phyloP scores from a whole-genome alignment of 306 rosid genomes.

The Vicia faba region DNA sequence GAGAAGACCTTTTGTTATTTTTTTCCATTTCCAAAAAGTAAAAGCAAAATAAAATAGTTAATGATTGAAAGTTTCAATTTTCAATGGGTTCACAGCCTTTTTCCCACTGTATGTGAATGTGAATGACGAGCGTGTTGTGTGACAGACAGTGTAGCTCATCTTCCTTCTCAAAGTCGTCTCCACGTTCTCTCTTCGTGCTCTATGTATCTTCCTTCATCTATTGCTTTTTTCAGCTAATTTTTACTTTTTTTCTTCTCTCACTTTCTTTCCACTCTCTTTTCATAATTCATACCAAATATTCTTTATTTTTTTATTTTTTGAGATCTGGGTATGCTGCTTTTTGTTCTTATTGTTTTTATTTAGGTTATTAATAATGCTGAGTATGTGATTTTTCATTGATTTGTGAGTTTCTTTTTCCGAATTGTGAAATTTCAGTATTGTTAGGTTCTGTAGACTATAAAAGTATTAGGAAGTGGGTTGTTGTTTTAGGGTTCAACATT shows the following conservation, averaged over 20 bases:
- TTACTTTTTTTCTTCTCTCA: not conserved
- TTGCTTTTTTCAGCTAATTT: not conserved
- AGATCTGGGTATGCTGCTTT: slow-evolving; percentile 16
- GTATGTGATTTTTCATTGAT: not conserved
- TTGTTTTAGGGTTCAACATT: slow-evolving; percentile 20
- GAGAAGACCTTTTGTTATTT: too few relatives aligned
- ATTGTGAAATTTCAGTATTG: slow-evolving; percentile 29
- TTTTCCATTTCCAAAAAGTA: not conserved
- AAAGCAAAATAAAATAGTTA: not conserved
- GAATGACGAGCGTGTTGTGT: not conserved
- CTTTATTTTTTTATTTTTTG: not conserved
- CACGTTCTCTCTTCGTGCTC: slow-evolving; percentile 9
- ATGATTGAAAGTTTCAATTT: not conserved
- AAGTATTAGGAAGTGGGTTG: slow-evolving; percentile 34
- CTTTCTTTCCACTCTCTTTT: not conserved
- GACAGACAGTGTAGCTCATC: not conserved
- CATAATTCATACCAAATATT: not conserved
- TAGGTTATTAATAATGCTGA: too few relatives aligned
- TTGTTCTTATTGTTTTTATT: not conserved
- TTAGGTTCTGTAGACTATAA: slow-evolving; percentile 20
- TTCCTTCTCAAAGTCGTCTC: slow-evolving; percentile 13
- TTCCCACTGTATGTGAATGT: slow-evolving; percentile 2
- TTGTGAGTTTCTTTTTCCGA: slow-evolving; percentile 20
- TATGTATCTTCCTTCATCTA: not conserved
- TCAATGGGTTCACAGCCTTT: not conserved